Evolutionary conservation across 192 early-diverging fungal species (phyloP).

Genomic region (Geranomyces michiganensis): DNA sequence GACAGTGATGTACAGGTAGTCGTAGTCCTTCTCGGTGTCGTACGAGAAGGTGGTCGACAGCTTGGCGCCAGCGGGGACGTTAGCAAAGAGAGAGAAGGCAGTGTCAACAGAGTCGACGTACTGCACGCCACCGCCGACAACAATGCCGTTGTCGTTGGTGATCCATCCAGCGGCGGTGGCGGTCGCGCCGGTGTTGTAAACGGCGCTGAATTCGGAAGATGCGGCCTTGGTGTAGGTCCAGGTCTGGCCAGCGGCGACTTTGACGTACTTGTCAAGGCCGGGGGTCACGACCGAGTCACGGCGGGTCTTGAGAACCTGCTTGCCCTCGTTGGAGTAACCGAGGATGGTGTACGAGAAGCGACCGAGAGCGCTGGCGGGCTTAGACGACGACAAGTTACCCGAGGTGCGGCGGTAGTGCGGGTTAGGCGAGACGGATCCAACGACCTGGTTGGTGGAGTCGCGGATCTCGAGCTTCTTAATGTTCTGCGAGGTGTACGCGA

Average conservation of each 20-base stretch:
- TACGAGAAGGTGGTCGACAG: neutral
- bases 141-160: neutral
- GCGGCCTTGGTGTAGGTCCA: neutral
- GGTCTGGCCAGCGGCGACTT: neutral
- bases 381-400: neutral
- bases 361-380: constrained; percentile 6
- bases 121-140: constrained; percentile 9
- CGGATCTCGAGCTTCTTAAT: constrained; percentile 3
- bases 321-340: constrained; percentile 1
- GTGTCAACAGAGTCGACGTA: constrained; percentile 11
- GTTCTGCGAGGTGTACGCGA: constrained; percentile 11
- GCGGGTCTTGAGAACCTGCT: constrained; percentile 7
- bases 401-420: constrained; percentile 7
- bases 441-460: constrained; percentile 14
- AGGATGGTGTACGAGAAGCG: constrained; percentile 17
- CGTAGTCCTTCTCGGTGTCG: constrained; percentile 19
- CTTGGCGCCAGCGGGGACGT: constrained; percentile 2
- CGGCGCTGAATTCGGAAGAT: neutral
- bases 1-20: constrained; percentile 23
- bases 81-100: constrained; percentile 4
- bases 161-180: neutral
- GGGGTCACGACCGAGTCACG: neutral
- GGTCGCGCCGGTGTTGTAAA: constrained; percentile 12
- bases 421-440: neutral
- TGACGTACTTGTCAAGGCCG: constrained; percentile 4